phyloP scores from a whole-genome alignment of 75 land plant species.

The Sequoia sempervirens region DNA sequence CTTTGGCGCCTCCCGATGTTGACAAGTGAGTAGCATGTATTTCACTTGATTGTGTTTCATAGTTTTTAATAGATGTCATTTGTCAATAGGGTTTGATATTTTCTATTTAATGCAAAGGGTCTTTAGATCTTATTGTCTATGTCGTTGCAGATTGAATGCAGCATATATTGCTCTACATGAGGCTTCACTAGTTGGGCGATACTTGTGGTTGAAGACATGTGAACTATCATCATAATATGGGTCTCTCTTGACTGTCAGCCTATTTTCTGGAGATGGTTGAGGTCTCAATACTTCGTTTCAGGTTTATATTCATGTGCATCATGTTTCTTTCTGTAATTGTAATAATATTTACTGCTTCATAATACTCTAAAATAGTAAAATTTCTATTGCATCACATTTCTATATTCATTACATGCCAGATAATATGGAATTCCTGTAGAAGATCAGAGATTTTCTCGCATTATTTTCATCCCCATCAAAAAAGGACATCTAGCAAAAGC shows the following conservation, averaged over 20 bases:
- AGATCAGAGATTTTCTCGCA: background rate
- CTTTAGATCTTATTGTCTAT: background rate
- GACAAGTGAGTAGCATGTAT: slow-evolving; percentile 40
- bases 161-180: slow-evolving; percentile 33
- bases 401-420: background rate
- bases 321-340: background rate
- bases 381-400: background rate
- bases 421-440: background rate
- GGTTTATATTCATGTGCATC: background rate
- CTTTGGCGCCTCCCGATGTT: slow-evolving; percentile 57
- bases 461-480: background rate
- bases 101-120: background rate
- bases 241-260: background rate
- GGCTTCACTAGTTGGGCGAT: slow-evolving; percentile 26
- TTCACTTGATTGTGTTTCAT: background rate
- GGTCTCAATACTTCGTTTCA: background rate
- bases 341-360: background rate
- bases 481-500: background rate
- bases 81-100: background rate
- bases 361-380: background rate
- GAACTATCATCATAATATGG: slow-evolving; percentile 8
- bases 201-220: slow-evolving; percentile 34
- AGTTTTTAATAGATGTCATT: background rate
- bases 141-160: slow-evolving; percentile 28
- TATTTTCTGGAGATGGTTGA: background rate